Evolutionary conservation across 202 grass and related monocot genomes (phyloP).

Genomic region (Elaeis oleifera): DNA sequence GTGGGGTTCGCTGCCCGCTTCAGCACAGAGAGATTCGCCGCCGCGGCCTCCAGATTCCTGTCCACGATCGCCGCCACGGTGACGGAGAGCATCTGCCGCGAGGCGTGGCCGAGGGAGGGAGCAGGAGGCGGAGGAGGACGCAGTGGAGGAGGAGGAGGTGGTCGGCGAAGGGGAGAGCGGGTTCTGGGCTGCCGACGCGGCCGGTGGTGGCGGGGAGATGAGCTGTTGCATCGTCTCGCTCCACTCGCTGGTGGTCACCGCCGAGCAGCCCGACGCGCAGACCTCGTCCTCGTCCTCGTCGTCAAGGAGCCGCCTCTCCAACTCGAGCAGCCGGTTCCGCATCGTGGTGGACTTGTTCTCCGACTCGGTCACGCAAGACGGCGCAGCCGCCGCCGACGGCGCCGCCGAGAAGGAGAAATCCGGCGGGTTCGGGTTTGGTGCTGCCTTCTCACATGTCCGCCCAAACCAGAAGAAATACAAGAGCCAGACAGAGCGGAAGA

Average conservation of each 20-base stretch:
- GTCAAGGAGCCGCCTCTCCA: slow-evolving; percentile 71
- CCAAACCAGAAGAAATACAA: too few species aligned
- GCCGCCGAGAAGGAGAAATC: slow-evolving; percentile 20
- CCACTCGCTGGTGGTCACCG: slow-evolving; percentile 70
- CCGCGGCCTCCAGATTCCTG: slow-evolving; percentile 26
- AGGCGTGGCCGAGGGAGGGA: neutral
- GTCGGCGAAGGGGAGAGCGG: slow-evolving; percentile 26
- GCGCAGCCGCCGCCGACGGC: neutral
- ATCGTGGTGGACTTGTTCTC: neutral
- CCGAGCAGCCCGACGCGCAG: slow-evolving; percentile 49
- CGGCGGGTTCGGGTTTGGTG: slow-evolving; percentile 21
- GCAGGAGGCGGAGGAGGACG: slow-evolving; percentile 11
- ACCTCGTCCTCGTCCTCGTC: slow-evolving; percentile 61
- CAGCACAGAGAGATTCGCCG: neutral
- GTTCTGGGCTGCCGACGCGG: slow-evolving; percentile 19
- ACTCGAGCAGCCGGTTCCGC: slow-evolving; percentile 39
- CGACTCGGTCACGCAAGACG: slow-evolving; percentile 10
- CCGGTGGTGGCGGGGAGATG: slow-evolving; percentile 31
- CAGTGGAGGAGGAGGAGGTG: neutral
- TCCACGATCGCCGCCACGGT: neutral
- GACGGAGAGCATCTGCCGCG: slow-evolving; percentile 11
- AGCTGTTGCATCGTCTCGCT: slow-evolving; percentile 65
- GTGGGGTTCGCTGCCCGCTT: neutral
- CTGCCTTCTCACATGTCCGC: slow-evolving; percentile 3
- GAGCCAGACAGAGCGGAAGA: neutral